phyloP scores from a whole-genome alignment of 208 protist genomes.

The Acanthamoeba lenticulata region DNA sequence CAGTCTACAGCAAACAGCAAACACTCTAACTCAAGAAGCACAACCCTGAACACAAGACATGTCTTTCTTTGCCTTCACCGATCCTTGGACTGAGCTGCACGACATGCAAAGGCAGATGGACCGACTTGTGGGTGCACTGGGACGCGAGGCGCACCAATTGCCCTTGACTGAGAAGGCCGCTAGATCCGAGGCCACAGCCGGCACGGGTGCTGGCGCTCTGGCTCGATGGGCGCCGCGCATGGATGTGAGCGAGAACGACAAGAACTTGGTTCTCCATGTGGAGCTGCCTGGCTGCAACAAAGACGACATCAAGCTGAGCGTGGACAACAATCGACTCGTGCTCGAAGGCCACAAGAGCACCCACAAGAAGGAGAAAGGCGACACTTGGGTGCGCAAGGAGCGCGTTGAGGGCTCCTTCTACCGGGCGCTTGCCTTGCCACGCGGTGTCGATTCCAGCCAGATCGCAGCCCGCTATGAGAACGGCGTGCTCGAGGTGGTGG shows the following conservation, averaged over 20 bases:
- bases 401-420: constrained; percentile 9
- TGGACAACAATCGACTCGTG: constrained; percentile 3
- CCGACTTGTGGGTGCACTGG: background rate
- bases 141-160: background rate
- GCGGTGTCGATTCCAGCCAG: background rate
- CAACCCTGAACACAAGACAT: background rate
- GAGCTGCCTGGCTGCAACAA: constrained; percentile 26
- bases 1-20: background rate
- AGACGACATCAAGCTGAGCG: constrained; percentile 42
- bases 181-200: background rate
- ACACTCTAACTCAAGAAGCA: background rate
- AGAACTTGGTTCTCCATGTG: background rate
- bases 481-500: constrained; percentile 54
- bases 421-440: background rate
- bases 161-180: background rate
- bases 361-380: background rate
- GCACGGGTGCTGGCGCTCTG: background rate
- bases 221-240: background rate
- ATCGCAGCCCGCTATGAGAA: background rate
- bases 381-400: background rate
- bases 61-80: background rate
- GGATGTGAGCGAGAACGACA: constrained; percentile 41
- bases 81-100: background rate
- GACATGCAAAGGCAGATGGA: constrained; percentile 34
- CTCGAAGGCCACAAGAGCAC: background rate